phyloP scores from a whole-genome alignment of 257 asterid genomes.

The Osmanthus fragrans region DNA sequence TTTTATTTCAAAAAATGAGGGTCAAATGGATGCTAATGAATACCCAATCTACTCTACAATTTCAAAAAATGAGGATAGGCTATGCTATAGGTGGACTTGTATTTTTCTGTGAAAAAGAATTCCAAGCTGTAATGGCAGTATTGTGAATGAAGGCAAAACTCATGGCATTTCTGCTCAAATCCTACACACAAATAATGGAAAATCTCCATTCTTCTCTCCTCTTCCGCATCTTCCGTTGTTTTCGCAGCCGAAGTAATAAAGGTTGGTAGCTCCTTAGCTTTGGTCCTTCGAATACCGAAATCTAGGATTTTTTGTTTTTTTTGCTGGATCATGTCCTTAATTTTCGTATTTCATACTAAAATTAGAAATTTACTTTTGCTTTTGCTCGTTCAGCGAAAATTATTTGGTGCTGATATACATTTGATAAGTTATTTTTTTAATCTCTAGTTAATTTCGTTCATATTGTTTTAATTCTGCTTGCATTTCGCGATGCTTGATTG shows the following conservation, averaged over 20 bases:
- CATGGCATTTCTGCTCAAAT: slow-evolving; percentile 24
- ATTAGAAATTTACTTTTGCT: not conserved
- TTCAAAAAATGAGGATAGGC: no score
- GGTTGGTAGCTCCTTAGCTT: slow-evolving; percentile 36
- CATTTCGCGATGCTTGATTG: not conserved
- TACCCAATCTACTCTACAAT: no score
- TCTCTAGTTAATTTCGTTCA: slow-evolving; percentile 10
- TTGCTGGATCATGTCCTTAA: slow-evolving; percentile 13
- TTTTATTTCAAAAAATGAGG: no score
- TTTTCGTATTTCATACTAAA: slow-evolving; percentile 13
- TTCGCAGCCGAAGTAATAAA: slow-evolving; percentile 43
- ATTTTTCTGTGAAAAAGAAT: not conserved
- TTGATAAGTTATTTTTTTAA: slow-evolving; percentile 8
- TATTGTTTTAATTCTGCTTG: not conserved
- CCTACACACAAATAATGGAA: slow-evolving; percentile 27
- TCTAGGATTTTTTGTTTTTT: slow-evolving; percentile 30
- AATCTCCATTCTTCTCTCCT: slow-evolving; percentile 22
- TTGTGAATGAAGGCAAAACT: slow-evolving; percentile 28
- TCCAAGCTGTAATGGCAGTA: slow-evolving; percentile 20
- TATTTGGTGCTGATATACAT: slow-evolving; percentile 12
- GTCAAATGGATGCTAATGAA: no score
- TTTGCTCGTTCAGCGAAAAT: slow-evolving; percentile 11
- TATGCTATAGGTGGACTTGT: no score
- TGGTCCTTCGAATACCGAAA: slow-evolving; percentile 33
- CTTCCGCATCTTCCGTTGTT: slow-evolving; percentile 47